Conservation (phyloP, 345 rosid species). For the Euclidium syriacum region DNA sequence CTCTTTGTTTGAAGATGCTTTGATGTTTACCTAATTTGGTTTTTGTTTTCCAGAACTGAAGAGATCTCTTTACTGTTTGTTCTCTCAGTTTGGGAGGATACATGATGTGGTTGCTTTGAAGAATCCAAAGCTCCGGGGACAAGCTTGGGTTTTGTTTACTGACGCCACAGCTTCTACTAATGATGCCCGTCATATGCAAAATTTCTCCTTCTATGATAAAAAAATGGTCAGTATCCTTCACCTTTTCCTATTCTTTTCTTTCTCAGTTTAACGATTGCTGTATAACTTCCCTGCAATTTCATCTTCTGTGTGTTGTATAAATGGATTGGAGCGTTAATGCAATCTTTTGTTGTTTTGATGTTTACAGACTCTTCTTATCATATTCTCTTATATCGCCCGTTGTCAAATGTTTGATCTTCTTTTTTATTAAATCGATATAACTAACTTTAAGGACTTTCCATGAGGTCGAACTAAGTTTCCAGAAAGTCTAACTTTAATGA, state of each 20-base stretch:
- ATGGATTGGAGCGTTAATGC: not conserved
- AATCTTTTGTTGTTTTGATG: not conserved
- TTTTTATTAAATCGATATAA: too few relatives aligned
- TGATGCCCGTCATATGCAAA: slow-evolving; percentile 95
- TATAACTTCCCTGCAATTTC: not conserved
- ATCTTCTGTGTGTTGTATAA: not conserved
- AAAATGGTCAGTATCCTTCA: slow-evolving; percentile 65
- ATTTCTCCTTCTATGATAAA: slow-evolving; percentile 91
- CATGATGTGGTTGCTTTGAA: slow-evolving; percentile 97
- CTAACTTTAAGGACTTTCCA: not conserved
- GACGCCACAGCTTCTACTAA: slow-evolving; percentile 93
- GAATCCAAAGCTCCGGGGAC: slow-evolving; percentile 92
- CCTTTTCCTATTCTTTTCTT: not conserved
- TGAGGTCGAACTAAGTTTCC: too few relatives aligned
- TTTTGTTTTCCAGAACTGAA: slow-evolving; percentile 64
- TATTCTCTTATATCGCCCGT: not conserved
- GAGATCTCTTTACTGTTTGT: slow-evolving; percentile 85
- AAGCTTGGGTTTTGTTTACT: slow-evolving; percentile 93
- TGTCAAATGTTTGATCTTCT: not conserved
- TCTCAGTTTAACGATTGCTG: not conserved
- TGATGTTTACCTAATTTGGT: slow-evolving; percentile 6
- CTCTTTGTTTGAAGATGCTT: too few relatives aligned
- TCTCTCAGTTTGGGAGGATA: slow-evolving; percentile 96
- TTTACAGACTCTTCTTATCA: not conserved
- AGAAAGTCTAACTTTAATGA: too few relatives aligned